These are phyloP conservation scores for Myriosclerotinia curreyana DNA, from an alignment of 2,329 filamentous ascomycete species.

Conservation along the genomic window DNA sequence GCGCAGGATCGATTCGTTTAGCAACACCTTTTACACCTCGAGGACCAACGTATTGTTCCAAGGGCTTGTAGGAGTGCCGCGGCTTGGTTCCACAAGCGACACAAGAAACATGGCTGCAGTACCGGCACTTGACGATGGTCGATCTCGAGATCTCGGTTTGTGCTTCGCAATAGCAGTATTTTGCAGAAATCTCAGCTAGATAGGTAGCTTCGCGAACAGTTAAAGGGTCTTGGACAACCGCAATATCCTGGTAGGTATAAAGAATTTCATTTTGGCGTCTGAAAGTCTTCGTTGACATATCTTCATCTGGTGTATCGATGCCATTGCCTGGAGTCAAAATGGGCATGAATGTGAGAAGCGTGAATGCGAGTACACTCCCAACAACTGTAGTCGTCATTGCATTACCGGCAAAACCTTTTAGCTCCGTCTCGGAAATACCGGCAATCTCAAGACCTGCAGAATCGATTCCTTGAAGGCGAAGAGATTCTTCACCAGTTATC, in stretches of 20 bases:
- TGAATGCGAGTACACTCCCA: constrained; percentile 60
- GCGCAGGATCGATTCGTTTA: constrained; percentile 43
- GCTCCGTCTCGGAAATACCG: constrained; percentile 57
- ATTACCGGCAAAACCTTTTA: constrained; percentile 72
- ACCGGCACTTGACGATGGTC: constrained; percentile 47
- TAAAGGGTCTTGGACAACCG: constrained; percentile 21
- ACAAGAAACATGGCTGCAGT: constrained; percentile 56
- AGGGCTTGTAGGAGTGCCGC: constrained; percentile 36
- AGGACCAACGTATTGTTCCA: constrained; percentile 46
- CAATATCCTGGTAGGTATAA: neutral
- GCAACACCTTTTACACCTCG: constrained; percentile 42
- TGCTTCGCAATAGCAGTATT: constrained; percentile 58
- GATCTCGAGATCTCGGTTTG: constrained; percentile 41
- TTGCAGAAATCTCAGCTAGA: constrained; percentile 40
- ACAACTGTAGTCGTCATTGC: constrained; percentile 76
- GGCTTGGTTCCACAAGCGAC: constrained; percentile 53
- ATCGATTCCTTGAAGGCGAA: constrained; percentile 67
- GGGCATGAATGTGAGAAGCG: constrained; percentile 26
- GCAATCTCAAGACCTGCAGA: constrained; percentile 60
- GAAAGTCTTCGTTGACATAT: neutral
- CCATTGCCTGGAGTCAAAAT: constrained; percentile 9
- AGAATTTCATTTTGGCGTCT: neutral
- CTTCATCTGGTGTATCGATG: constrained; percentile 18
- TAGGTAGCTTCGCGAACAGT: constrained; percentile 25
- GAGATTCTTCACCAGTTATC: constrained; percentile 59